These are phyloP conservation scores for Nigrospora sphaerica DNA, from an alignment of 2,329 filamentous ascomycete species.

Conservation along the genomic window DNA sequence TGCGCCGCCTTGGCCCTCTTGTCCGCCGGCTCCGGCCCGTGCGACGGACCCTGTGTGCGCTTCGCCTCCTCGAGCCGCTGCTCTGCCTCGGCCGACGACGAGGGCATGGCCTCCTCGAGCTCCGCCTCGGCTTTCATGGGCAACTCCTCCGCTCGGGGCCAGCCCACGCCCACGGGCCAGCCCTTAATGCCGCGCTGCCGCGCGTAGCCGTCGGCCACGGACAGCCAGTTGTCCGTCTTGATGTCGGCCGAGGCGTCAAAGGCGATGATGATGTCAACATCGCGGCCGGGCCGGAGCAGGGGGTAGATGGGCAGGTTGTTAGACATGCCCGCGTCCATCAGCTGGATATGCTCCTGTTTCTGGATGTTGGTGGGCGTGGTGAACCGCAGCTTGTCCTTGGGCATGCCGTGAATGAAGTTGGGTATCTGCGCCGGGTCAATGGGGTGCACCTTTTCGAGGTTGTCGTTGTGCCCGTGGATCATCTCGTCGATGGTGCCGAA, in stretches of 20 bases:
- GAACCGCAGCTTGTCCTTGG: slow-evolving; percentile 59
- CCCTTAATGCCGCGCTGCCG: slow-evolving; percentile 84
- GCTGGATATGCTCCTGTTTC: slow-evolving; percentile 61
- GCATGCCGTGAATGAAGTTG: slow-evolving; percentile 80
- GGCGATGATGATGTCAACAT: slow-evolving; percentile 83
- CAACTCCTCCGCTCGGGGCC: slow-evolving; percentile 62
- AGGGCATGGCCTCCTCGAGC: slow-evolving; percentile 61
- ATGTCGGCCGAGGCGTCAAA: slow-evolving; percentile 95
- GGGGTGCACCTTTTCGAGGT: slow-evolving; percentile 86
- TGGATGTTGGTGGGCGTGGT: slow-evolving; percentile 76
- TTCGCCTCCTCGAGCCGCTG: slow-evolving; percentile 40
- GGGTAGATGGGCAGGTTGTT: slow-evolving; percentile 98
- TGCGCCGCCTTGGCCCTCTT: slow-evolving; percentile 27
- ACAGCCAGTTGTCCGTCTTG: slow-evolving; percentile 92
- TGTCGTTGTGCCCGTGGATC: slow-evolving; percentile 74
- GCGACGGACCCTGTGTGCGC: slow-evolving; percentile 4
- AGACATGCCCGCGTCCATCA: slow-evolving; percentile 98
- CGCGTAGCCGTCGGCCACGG: slow-evolving; percentile 88
- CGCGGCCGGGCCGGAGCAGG: slow-evolving; percentile 75
- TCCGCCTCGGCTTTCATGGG: slow-evolving; percentile 54
- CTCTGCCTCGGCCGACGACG: slow-evolving; percentile 52
- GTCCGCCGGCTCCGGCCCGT: slow-evolving; percentile 9
- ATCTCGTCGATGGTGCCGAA: slow-evolving; percentile 73
- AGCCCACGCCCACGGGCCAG: slow-evolving; percentile 92
- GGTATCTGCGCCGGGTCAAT: slow-evolving; percentile 88